These are phyloP conservation scores for Lipomyces sp. DNA, from an alignment of 805 yeast species.

Conservation along the genomic window DNA sequence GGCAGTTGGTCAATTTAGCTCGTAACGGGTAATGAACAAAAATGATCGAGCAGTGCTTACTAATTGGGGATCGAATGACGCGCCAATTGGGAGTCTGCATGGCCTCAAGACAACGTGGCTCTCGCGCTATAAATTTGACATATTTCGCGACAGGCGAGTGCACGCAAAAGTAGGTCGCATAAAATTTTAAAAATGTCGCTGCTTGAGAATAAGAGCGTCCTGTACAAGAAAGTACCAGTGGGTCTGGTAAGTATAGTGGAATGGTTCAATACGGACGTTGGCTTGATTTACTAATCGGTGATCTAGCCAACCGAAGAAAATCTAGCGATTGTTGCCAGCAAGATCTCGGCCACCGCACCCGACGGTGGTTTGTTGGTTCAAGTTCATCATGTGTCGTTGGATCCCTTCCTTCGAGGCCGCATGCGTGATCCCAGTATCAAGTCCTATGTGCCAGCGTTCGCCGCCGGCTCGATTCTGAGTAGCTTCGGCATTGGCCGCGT, in stretches of 20 bases:
- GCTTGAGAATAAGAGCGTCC: neutral
- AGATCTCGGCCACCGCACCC: constrained; percentile 17
- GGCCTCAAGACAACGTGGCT: too few species aligned
- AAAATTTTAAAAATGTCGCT: neutral
- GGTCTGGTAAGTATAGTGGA: neutral
- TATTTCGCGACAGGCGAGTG: neutral
- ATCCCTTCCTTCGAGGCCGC: constrained; percentile 68
- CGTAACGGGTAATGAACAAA: too few species aligned
- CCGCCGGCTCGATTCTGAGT: constrained; percentile 41
- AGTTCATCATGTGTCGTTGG: constrained; percentile 56
- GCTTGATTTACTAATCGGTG: neutral
- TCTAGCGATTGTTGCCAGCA: constrained; percentile 8
- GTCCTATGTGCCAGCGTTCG: constrained; percentile 28
- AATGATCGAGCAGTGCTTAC: too few species aligned
- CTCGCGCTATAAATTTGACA: too few species aligned
- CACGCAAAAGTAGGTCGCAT: neutral
- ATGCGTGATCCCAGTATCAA: constrained; percentile 46
- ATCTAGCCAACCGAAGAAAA: constrained; percentile 15
- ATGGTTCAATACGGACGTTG: too few species aligned
- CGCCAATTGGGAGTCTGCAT: too few species aligned
- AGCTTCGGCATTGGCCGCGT: constrained; percentile 56
- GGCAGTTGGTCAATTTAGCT: too few species aligned
- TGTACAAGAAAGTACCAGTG: neutral
- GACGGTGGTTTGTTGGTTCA: constrained; percentile 53
- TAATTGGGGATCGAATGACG: too few species aligned